Conservation (phyloP, 2,329 filamentous ascomycete genomes). For the Gyromitra esculenta region DNA sequence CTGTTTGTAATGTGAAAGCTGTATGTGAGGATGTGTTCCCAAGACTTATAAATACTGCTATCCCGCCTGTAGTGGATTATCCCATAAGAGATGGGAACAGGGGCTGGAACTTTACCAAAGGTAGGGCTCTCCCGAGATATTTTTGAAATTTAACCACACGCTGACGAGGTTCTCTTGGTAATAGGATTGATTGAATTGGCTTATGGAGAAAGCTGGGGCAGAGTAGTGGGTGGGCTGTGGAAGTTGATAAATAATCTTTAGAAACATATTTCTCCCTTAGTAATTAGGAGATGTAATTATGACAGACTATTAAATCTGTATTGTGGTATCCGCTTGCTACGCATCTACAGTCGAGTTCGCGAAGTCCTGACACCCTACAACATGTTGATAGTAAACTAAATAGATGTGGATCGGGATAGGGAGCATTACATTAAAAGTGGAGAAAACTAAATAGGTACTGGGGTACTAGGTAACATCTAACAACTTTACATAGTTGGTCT, state of each 20-base stretch:
- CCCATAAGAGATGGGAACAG: conserved; percentile 73
- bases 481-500: too few species aligned
- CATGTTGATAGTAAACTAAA: too few species aligned
- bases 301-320: too few species aligned
- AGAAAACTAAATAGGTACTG: too few species aligned
- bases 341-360: too few species aligned
- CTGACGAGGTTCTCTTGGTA: conserved; percentile 49
- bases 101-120: conserved; percentile 72
- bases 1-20: conserved; percentile 86
- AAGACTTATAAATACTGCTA: conserved; percentile 74
- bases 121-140: conserved; percentile 60
- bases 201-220: conserved; percentile 64
- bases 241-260: conserved; percentile 59
- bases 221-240: conserved; percentile 58
- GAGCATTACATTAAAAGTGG: too few species aligned
- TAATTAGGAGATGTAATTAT: too few species aligned
- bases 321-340: too few species aligned
- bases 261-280: background rate
- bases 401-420: too few species aligned
- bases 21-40: conserved; percentile 79
- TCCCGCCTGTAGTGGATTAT: conserved; percentile 83
- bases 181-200: conserved; percentile 70
- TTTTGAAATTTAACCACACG: conserved; percentile 61
- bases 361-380: too few species aligned
- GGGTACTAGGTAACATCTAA: too few species aligned